Base-by-base conservation (phyloP, 768 basidiomycete species). In the Paxillus rubicundulus region DNA sequence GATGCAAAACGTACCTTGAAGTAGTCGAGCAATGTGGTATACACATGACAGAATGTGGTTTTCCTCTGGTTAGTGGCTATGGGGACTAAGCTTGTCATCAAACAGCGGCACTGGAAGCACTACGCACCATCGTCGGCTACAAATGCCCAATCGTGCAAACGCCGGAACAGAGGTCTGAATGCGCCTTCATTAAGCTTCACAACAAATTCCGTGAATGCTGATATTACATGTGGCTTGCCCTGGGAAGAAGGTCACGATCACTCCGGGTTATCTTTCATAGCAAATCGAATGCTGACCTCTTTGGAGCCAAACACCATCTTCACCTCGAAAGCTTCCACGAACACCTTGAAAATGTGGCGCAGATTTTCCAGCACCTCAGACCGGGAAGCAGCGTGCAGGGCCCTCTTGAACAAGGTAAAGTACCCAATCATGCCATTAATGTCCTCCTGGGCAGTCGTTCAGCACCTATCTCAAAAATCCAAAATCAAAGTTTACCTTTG, bases 121-220 rank as follows among this genome's bases (percentile, higher is more conserved):
- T 4, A 68, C 76, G 30, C 61, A 85, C 84, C 70, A 21, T 64
- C 62, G 27, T 78, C 79, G 52, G 75, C 74, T 1, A 77, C 79
- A 61, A 94, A 94, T 0, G 93, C 93, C 97, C 97, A 99, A 65
- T 99, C 97, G 62, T 91, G 93, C 52, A 95, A 69, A 49, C 86
- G 85, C 49, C 93, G 84, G 80, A 98, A 96, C 14, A 98, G 73
- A 1, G 96, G 94, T 56, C 84, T 81, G 83, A 99, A 98, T 0
- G 87, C 80, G 0, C 83, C 82, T 60, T 98, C 97, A 63, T 95
- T 97, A 48, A 99, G 76, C 70, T 98, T 98, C 49, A 92, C 82
- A 10, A 94, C 89, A 9, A 98, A 74, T 67, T 96, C 91, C 10
- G 86, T 77, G 78, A 97, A 98, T 0, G 94, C 86, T 2, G 78